Percentiles rank a stretch among this genome's conserved stretches.
Evolutionary conservation across 2,329 filamentous ascomycete genomes (phyloP).

Genomic region (Elsinoe arachidis): DNA sequence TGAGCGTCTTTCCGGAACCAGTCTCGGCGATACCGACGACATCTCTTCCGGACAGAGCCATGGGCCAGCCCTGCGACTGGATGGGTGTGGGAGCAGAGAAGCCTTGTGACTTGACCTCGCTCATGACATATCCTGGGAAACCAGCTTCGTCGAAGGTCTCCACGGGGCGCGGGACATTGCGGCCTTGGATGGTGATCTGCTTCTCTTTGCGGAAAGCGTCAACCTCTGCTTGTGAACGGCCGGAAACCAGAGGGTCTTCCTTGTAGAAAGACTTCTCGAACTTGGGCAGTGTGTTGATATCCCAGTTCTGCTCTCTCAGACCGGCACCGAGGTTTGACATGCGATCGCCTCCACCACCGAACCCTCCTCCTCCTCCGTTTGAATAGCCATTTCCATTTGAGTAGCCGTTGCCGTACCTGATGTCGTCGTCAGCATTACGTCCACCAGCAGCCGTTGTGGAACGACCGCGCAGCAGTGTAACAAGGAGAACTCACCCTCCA

Average conservation of each 20-base stretch:
- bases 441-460: not conserved
- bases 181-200: constrained; percentile 73
- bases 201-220: constrained; percentile 80
- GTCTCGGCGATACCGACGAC: constrained; percentile 99
- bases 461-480: constrained; percentile 20
- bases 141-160: constrained; percentile 96
- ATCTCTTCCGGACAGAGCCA: constrained; percentile 95
- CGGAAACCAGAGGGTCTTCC: constrained; percentile 71
- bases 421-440: not conserved
- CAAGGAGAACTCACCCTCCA: not conserved
- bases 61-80: constrained; percentile 97
- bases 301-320: constrained; percentile 83
- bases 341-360: constrained; percentile 72
- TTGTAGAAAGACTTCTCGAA: constrained; percentile 99
- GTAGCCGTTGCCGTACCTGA: constrained; percentile 23
- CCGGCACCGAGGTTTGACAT: constrained; percentile 87
- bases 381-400: constrained; percentile 25
- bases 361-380: constrained; percentile 34
- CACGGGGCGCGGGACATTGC: constrained; percentile 81
- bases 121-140: constrained; percentile 95
- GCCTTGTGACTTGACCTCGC: constrained; percentile 95
- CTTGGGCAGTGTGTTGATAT: constrained; percentile 72
- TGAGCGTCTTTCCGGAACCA: constrained; percentile 96
- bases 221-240: constrained; percentile 68
- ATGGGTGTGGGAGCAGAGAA: constrained; percentile 91